Percentiles rank a stretch among this genome's conserved stretches.
Evolutionary conservation across 306 rosid genomes (phyloP).

Genomic region (Vigna trinervia): DNA sequence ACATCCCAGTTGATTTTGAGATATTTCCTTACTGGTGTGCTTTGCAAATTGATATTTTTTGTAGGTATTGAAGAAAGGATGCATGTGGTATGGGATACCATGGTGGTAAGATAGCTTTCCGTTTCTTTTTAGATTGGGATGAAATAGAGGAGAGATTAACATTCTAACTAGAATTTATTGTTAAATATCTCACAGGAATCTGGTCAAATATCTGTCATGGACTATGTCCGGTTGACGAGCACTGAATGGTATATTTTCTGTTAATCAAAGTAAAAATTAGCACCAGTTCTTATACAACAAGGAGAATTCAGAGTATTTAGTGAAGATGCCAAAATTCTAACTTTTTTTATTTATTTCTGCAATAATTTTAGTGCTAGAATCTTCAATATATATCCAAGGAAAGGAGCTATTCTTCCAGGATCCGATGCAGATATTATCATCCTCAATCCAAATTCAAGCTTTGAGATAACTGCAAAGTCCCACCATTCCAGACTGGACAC

Average conservation of each 20-base stretch:
- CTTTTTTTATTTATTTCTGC: slow-evolving; percentile 19
- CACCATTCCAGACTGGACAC: slow-evolving; percentile 90
- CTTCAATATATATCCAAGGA: slow-evolving; percentile 94
- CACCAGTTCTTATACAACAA: slow-evolving; percentile 20
- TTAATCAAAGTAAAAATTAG: slow-evolving; percentile 17
- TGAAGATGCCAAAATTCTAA: slow-evolving; percentile 29
- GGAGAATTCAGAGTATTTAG: background rate
- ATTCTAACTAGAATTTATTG: slow-evolving; percentile 37
- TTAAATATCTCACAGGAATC: slow-evolving; percentile 68
- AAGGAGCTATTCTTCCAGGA: slow-evolving; percentile 67
- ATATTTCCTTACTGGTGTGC: slow-evolving; percentile 33
- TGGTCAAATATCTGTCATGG: slow-evolving; percentile 84
- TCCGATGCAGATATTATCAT: slow-evolving; percentile 97
- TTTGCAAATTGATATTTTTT: slow-evolving; percentile 45
- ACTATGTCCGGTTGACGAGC: slow-evolving; percentile 86
- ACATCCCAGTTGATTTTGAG: slow-evolving; percentile 39
- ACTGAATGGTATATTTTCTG: slow-evolving; percentile 74
- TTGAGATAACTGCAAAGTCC: slow-evolving; percentile 77
- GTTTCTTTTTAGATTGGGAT: slow-evolving; percentile 10
- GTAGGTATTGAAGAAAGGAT: slow-evolving; percentile 95
- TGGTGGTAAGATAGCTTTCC: slow-evolving; percentile 76
- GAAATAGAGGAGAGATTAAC: slow-evolving; percentile 27
- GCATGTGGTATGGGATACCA: slow-evolving; percentile 90
- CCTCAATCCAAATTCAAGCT: slow-evolving; percentile 85
- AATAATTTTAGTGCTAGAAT: slow-evolving; percentile 74